A percentile compares a stretch with the other conserved stretches of the same genome.
Conservation (phyloP, 176 grass and related monocot genomes). For the Miscanthus lutarioriparius region DNA sequence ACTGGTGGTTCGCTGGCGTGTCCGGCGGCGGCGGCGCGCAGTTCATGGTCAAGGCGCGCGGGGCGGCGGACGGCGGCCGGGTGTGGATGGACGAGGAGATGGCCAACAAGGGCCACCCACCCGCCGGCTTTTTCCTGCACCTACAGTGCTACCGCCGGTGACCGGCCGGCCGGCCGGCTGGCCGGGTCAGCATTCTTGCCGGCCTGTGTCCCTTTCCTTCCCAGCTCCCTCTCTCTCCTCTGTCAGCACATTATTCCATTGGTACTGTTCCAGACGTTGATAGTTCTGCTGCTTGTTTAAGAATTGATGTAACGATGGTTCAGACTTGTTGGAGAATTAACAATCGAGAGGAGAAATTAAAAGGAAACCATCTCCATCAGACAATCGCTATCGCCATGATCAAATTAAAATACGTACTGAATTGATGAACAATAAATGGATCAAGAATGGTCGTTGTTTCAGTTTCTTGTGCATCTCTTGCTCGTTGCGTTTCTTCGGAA, state of each 20-base stretch:
- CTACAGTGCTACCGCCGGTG: conserved; percentile 57
- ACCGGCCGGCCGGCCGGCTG: not conserved
- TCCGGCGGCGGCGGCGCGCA: conserved; percentile 57
- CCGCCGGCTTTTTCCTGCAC: conserved; percentile 57
- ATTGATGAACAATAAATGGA: no score
- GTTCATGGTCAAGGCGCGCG: conserved; percentile 90
- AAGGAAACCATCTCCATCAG: not conserved
- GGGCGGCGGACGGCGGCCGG: conserved; percentile 35
- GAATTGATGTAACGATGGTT: not conserved
- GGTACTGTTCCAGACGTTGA: conserved; percentile 6
- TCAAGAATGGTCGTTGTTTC: not conserved
- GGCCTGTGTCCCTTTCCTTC: not conserved
- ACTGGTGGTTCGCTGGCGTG: conserved; percentile 60
- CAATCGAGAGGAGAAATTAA: not conserved
- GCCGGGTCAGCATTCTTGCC: not conserved
- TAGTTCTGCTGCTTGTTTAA: not conserved
- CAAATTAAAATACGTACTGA: not conserved
- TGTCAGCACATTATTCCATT: not conserved
- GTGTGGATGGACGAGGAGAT: conserved; percentile 88
- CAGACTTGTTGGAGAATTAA: not conserved
- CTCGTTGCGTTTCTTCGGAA: not conserved
- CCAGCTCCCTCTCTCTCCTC: no score
- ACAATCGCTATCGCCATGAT: not conserved
- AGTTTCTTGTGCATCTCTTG: not conserved
- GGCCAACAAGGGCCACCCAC: conserved; percentile 37